A percentile compares a stretch with the other conserved stretches of the same genome.
These are phyloP conservation scores for Kandelia obovata DNA, from an alignment of 345 rosid species.

Conservation along the genomic window DNA sequence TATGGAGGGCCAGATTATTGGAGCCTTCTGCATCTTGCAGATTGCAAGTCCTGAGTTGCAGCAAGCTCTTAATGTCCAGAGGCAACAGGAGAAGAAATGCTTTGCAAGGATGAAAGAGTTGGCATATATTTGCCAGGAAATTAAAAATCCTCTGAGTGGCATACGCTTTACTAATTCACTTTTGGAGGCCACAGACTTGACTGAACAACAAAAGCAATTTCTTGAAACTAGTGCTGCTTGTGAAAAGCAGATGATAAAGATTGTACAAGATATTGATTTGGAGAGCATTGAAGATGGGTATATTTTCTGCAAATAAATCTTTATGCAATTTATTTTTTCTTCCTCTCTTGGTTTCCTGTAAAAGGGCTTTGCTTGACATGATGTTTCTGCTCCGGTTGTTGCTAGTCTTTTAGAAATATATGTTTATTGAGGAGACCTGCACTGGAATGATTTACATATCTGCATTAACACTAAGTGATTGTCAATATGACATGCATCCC, in stretches of 20 bases:
- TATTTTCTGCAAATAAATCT: slow-evolving; percentile 20
- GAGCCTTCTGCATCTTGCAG: slow-evolving; percentile 97
- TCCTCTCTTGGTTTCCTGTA: no score
- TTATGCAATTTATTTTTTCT: background rate
- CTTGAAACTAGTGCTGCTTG: slow-evolving; percentile 82
- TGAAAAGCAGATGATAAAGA: slow-evolving; percentile 77
- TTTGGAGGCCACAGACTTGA: slow-evolving; percentile 63
- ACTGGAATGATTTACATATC: background rate
- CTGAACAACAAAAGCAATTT: slow-evolving; percentile 84
- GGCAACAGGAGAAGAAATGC: slow-evolving; percentile 61
- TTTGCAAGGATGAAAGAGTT: slow-evolving; percentile 73
- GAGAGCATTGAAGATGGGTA: slow-evolving; percentile 80
- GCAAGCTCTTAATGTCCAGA: slow-evolving; percentile 69
- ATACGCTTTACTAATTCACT: slow-evolving; percentile 71
- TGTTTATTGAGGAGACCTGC: background rate
- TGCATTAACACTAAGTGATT: slow-evolving; percentile 3
- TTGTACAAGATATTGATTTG: slow-evolving; percentile 58
- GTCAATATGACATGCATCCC: background rate
- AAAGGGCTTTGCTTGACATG: no score
- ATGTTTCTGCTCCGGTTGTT: background rate
- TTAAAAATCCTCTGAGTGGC: slow-evolving; percentile 76
- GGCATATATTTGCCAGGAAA: slow-evolving; percentile 73
- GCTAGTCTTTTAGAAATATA: background rate
- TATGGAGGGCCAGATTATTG: slow-evolving; percentile 64
- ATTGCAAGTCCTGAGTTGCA: slow-evolving; percentile 91